Evolutionary conservation across 371 early-diverging fungal genomes (phyloP).

Genomic region (Antonospora locustae): DNA sequence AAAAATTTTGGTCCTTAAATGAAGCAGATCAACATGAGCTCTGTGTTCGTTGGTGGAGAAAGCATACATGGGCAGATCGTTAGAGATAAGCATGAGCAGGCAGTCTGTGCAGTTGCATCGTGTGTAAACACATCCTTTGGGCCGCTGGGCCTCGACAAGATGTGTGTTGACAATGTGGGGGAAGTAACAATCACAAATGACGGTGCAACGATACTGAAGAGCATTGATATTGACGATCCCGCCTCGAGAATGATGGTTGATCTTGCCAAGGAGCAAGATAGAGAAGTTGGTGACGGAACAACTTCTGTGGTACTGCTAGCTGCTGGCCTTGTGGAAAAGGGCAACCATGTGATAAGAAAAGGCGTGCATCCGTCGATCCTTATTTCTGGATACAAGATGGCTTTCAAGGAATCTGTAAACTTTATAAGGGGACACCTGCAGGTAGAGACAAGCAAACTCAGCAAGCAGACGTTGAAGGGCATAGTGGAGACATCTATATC

Average conservation of each 20-base stretch:
- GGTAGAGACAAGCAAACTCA: slow-evolving; percentile 65
- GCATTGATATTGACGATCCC: slow-evolving; percentile 90
- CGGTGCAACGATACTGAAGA: slow-evolving; percentile 92
- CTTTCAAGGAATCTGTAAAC: slow-evolving; percentile 89
- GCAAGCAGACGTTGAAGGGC: slow-evolving; percentile 75
- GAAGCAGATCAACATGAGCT: neutral
- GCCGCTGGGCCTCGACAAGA: slow-evolving; percentile 98
- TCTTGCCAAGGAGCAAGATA: slow-evolving; percentile 93
- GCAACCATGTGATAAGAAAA: slow-evolving; percentile 83
- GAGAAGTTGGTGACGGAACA: slow-evolving; percentile 99
- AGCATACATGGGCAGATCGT: slow-evolving; percentile 25
- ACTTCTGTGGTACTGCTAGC: slow-evolving; percentile 98
- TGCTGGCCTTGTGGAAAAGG: slow-evolving; percentile 80
- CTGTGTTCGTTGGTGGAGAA: slow-evolving; percentile 30
- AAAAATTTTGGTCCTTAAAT: neutral
- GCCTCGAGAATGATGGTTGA: slow-evolving; percentile 88
- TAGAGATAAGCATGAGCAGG: slow-evolving; percentile 46
- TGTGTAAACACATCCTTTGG: slow-evolving; percentile 93
- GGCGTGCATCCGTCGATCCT: slow-evolving; percentile 94
- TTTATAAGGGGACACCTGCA: slow-evolving; percentile 88
- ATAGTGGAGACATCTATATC: slow-evolving; percentile 94
- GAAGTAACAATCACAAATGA: slow-evolving; percentile 98
- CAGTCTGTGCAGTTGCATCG: slow-evolving; percentile 75
- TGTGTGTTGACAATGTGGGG: slow-evolving; percentile 97
- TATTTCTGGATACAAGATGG: slow-evolving; percentile 86